A percentile compares a stretch with the other conserved stretches of the same genome.
Evolutionary conservation across 2,329 filamentous ascomycete genomes (phyloP).

Genomic region (Amauroascus verrucosus): DNA sequence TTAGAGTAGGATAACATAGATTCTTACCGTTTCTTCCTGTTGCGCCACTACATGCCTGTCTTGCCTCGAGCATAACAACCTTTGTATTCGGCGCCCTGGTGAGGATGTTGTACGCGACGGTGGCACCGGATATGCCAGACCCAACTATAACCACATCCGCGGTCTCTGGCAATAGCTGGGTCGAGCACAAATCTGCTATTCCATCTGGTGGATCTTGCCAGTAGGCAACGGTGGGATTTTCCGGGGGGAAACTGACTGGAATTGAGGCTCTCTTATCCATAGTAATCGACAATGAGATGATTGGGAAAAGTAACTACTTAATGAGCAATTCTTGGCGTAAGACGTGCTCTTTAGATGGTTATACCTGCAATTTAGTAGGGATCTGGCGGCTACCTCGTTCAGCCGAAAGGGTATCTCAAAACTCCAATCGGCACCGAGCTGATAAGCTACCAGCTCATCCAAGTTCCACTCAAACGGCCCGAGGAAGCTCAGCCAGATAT

Average conservation of each 20-base stretch:
- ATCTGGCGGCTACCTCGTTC: not conserved
- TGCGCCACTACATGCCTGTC: constrained; percentile 18
- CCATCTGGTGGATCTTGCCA: constrained; percentile 29
- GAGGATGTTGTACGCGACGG: constrained; percentile 25
- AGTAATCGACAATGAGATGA: not conserved
- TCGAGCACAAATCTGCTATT: constrained; percentile 20
- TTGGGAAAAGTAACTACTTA: no score
- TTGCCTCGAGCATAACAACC: constrained; percentile 36
- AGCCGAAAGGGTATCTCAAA: not conserved
- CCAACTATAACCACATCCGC: constrained; percentile 31
- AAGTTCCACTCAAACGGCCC: not conserved
- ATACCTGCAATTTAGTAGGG: not conserved
- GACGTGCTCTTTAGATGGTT: not conserved
- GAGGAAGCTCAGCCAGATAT: no score
- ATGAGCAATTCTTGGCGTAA: no score
- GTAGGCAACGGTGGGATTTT: constrained; percentile 23
- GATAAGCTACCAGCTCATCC: not conserved
- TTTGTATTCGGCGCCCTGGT: constrained; percentile 17
- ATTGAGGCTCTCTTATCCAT: constrained; percentile 16
- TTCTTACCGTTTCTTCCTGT: constrained; percentile 16
- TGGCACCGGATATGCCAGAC: constrained; percentile 32
- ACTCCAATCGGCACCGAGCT: not conserved
- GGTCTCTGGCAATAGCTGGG: constrained; percentile 19
- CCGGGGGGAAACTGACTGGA: constrained; percentile 19
- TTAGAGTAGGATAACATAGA: no score